Percentiles rank a stretch among this genome's conserved stretches.
These are phyloP conservation scores for Erodium moschatum DNA, from an alignment of 441 rosid species.

Conservation along the genomic window DNA sequence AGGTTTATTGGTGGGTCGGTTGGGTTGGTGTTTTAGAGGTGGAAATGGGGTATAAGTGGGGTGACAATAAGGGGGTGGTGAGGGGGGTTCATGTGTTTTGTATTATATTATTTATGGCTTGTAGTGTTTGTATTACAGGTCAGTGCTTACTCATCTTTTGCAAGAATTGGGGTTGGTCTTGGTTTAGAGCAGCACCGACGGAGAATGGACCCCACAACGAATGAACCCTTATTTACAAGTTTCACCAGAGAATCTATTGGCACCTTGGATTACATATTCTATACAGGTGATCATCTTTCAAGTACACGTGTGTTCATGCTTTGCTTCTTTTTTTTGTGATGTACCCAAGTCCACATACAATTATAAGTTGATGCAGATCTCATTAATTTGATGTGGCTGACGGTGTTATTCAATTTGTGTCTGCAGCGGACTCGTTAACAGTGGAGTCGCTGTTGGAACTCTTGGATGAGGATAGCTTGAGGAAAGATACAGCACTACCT, in stretches of 20 bases:
- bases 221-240: slow-evolving; percentile 39
- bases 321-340: background rate
- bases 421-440: slow-evolving; percentile 82
- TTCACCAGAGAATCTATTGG: slow-evolving; percentile 87
- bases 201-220: slow-evolving; percentile 75
- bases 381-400: background rate
- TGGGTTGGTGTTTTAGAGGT: background rate
- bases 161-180: slow-evolving; percentile 49
- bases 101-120: background rate
- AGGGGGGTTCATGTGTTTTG: background rate
- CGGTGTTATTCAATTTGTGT: slow-evolving; percentile 6
- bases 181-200: slow-evolving; percentile 70
- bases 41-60: background rate
- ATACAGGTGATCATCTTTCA: slow-evolving; percentile 52
- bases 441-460: slow-evolving; percentile 42
- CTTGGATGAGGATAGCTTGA: slow-evolving; percentile 91
- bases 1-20: background rate
- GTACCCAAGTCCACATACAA: background rate
- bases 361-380: background rate
- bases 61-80: no score
- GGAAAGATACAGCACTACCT: slow-evolving; percentile 98
- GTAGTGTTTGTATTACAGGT: slow-evolving; percentile 44
- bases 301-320: background rate
- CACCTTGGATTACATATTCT: slow-evolving; percentile 93
- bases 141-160: slow-evolving; percentile 91